Conservation (phyloP, 1,284 basidiomycete genomes). For the Trametes polyzona region DNA sequence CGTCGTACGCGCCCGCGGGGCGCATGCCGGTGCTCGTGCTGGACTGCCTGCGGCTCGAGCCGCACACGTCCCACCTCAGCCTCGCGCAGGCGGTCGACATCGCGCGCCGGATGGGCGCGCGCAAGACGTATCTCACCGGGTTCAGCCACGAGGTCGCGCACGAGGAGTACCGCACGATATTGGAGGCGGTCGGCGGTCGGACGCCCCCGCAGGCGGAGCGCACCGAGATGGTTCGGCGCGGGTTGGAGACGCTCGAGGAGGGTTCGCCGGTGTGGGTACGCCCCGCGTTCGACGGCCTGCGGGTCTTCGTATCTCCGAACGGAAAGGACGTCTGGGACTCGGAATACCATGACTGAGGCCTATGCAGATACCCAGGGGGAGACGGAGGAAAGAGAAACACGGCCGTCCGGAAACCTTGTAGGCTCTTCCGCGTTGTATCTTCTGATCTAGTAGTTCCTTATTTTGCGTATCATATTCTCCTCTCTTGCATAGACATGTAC, state of each 20-base stretch:
- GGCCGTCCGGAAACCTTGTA: neutral
- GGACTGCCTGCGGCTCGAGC: constrained; percentile 66
- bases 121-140: constrained; percentile 70
- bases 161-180: constrained; percentile 65
- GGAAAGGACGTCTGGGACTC: constrained; percentile 53
- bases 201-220: constrained; percentile 33
- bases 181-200: constrained; percentile 52
- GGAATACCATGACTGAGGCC: constrained; percentile 35
- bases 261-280: constrained; percentile 61
- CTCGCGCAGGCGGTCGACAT: constrained; percentile 57
- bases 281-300: constrained; percentile 73
- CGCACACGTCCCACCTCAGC: constrained; percentile 77
- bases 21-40: constrained; percentile 62
- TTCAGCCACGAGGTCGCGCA: constrained; percentile 73
- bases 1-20: constrained; percentile 29
- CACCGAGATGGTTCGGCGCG: constrained; percentile 45
- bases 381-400: too few species aligned
- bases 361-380: too few species aligned
- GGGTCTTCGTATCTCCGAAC: constrained; percentile 47
- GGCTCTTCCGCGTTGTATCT: neutral
- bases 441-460: neutral
- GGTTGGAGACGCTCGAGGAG: constrained; percentile 48
- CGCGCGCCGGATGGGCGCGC: constrained; percentile 57
- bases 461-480: neutral
- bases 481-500: constrained; percentile 1